These are phyloP conservation scores for Syncephalastrum monosporum DNA, from an alignment of 371 early-diverging fungal genomes.

Conservation along the genomic window DNA sequence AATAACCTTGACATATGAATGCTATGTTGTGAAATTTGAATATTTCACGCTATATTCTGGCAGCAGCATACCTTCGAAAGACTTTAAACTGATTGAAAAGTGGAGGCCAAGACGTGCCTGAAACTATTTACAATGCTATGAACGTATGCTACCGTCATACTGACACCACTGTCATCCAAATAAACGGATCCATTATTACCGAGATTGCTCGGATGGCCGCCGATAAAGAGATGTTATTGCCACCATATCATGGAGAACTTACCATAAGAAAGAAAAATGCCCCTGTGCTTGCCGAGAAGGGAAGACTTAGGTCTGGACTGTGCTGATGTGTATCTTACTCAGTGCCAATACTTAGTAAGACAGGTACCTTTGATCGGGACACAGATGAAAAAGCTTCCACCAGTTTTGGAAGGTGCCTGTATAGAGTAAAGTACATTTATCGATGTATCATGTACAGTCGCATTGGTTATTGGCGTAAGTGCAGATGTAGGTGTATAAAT, in stretches of 20 bases:
- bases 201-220: slow-evolving; percentile 41
- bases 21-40: slow-evolving; percentile 17
- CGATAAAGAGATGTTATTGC: slow-evolving; percentile 64
- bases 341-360: slow-evolving; percentile 20
- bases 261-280: slow-evolving; percentile 53
- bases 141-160: slow-evolving; percentile 29
- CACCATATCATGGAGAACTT: slow-evolving; percentile 71
- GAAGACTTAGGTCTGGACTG: slow-evolving; percentile 62
- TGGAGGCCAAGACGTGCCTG: slow-evolving; percentile 26
- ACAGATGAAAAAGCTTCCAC: too few species aligned
- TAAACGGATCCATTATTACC: slow-evolving; percentile 63
- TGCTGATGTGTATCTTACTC: slow-evolving; percentile 69
- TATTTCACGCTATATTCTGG: slow-evolving; percentile 19
- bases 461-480: too few species aligned
- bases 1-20: too few species aligned
- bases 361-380: too few species aligned
- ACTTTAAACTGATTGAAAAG: slow-evolving; percentile 35
- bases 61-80: slow-evolving; percentile 21
- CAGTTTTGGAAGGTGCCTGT: too few species aligned
- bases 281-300: slow-evolving; percentile 43
- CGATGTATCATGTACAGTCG: too few species aligned
- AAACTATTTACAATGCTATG: slow-evolving; percentile 24
- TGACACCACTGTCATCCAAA: slow-evolving; percentile 37
- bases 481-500: too few species aligned
- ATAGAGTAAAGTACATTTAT: too few species aligned